These are phyloP conservation scores for Choiromyces venosus DNA, from an alignment of 495 filamentous ascomycete genomes.

Conservation along the genomic window DNA sequence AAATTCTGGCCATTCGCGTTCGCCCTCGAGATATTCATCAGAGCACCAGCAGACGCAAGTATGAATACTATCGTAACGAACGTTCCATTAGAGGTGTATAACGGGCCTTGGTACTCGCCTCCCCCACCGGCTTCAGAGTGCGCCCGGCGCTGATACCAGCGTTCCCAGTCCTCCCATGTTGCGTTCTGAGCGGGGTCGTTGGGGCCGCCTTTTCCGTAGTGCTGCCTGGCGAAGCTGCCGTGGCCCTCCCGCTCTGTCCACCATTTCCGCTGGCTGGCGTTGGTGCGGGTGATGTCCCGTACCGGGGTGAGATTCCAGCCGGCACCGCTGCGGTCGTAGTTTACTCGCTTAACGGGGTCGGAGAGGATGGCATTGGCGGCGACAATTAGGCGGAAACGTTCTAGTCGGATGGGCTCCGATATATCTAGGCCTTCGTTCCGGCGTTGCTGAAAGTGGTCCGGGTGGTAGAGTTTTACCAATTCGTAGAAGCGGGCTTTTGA, in stretches of 20 bases:
- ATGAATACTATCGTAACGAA: constrained; percentile 65
- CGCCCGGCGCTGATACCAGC: constrained; percentile 59
- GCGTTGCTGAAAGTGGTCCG: constrained; percentile 53
- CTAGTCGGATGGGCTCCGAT: constrained; percentile 57
- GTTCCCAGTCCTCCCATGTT: constrained; percentile 99
- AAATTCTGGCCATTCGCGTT: constrained; percentile 23
- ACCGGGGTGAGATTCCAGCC: constrained; percentile 58
- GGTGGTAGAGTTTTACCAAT: constrained; percentile 92
- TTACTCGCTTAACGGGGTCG: constrained; percentile 65
- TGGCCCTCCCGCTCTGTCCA: constrained; percentile 43
- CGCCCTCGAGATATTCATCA: constrained; percentile 36
- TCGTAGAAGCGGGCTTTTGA: constrained; percentile 78
- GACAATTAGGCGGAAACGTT: constrained; percentile 82
- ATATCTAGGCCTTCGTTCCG: constrained; percentile 51
- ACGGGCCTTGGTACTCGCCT: constrained; percentile 50
- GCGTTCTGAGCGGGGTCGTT: constrained; percentile 69
- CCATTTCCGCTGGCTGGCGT: constrained; percentile 36
- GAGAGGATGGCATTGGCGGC: constrained; percentile 86
- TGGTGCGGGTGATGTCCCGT: constrained; percentile 12
- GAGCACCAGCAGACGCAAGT: constrained; percentile 57
- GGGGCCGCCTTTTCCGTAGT: constrained; percentile 50
- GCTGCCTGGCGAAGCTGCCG: constrained; percentile 38
- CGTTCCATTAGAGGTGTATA: constrained; percentile 66
- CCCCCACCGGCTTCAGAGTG: constrained; percentile 2
- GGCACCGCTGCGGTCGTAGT: constrained; percentile 73